phyloP scores from a whole-genome alignment of 2,329 filamentous ascomycete species.

The Corinectria fuckeliana region DNA sequence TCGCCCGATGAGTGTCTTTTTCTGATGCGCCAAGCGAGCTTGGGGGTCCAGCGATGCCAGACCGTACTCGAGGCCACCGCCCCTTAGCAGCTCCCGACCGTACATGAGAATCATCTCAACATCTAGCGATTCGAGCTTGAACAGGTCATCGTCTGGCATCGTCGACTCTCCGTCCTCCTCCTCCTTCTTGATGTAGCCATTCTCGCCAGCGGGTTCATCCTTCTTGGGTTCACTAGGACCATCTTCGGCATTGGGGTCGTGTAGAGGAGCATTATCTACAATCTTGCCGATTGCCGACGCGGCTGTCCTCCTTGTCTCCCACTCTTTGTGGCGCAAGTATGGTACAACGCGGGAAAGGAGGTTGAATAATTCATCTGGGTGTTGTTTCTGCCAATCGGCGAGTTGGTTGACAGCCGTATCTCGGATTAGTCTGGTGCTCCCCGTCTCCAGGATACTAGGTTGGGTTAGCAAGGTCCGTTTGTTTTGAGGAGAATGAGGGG shows the following conservation, averaged over 20 bases:
- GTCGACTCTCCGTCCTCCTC: slow-evolving; percentile 57
- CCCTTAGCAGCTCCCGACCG: slow-evolving; percentile 84
- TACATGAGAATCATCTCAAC: slow-evolving; percentile 80
- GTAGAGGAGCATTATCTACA: slow-evolving; percentile 83
- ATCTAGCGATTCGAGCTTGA: slow-evolving; percentile 78
- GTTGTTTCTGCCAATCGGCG: slow-evolving; percentile 96
- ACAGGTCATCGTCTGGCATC: slow-evolving; percentile 64
- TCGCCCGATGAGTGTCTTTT: slow-evolving; percentile 82
- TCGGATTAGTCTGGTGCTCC: slow-evolving; percentile 92
- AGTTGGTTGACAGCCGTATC: slow-evolving; percentile 97
- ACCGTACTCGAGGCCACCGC: slow-evolving; percentile 84
- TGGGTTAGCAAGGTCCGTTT: slow-evolving; percentile 20
- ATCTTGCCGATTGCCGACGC: slow-evolving; percentile 96
- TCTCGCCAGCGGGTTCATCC: slow-evolving; percentile 41
- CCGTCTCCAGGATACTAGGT: slow-evolving; percentile 88
- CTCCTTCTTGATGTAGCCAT: slow-evolving; percentile 64
- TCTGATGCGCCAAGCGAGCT: slow-evolving; percentile 82
- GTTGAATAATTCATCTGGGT: slow-evolving; percentile 97
- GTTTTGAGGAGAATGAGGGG: neutral
- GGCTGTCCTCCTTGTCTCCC: slow-evolving; percentile 93
- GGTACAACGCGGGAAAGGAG: slow-evolving; percentile 92
- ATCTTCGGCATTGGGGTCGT: slow-evolving; percentile 86
- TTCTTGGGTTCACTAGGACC: slow-evolving; percentile 53
- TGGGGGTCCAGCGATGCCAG: slow-evolving; percentile 83
- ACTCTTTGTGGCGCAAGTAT: slow-evolving; percentile 92